Conservation (phyloP, 2,329 filamentous ascomycete genomes). For the Magnaporthiopsis incrustans region DNA sequence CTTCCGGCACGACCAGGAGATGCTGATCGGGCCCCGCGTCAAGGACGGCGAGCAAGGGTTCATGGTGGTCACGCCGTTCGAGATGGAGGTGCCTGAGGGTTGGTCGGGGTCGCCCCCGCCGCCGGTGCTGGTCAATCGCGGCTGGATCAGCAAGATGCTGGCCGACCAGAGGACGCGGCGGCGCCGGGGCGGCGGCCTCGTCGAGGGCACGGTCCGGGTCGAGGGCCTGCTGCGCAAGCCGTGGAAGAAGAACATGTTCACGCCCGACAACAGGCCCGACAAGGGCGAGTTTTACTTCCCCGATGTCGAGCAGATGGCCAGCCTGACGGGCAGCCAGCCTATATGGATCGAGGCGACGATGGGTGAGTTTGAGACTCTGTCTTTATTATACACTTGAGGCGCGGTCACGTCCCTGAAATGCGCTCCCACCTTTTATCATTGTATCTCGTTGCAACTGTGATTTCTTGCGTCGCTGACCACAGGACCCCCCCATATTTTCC, state of each 20-base stretch:
- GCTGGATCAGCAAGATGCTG: constrained; percentile 81
- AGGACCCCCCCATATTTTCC: constrained; percentile 7
- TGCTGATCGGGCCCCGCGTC: constrained; percentile 88
- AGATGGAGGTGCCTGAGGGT: constrained; percentile 39
- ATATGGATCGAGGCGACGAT: constrained; percentile 97
- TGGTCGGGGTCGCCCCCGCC: constrained; percentile 24
- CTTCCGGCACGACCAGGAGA: constrained; percentile 84
- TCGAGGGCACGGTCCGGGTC: constrained; percentile 63
- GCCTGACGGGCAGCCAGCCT: constrained; percentile 69
- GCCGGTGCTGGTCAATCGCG: constrained; percentile 79
- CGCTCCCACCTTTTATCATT: neutral
- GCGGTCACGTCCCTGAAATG: constrained; percentile 12
- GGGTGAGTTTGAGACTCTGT: constrained; percentile 43
- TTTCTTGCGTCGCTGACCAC: neutral
- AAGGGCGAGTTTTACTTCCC: constrained; percentile 90
- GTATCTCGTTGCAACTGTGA: constrained; percentile 7
- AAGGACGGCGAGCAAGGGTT: constrained; percentile 85
- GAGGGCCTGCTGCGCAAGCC: constrained; percentile 81
- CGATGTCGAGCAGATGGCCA: constrained; percentile 87
- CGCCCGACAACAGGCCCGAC: constrained; percentile 79
- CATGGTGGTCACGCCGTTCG: constrained; percentile 84
- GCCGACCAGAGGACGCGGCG: constrained; percentile 51
- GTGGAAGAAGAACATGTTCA: constrained; percentile 98
- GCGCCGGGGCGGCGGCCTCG: constrained; percentile 53
- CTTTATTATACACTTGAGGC: neutral